Evolutionary conservation across 2,329 filamentous ascomycete species (phyloP), one percentile per base, ranked within the genome.

Genomic region (Penicillium sp.): DNA sequence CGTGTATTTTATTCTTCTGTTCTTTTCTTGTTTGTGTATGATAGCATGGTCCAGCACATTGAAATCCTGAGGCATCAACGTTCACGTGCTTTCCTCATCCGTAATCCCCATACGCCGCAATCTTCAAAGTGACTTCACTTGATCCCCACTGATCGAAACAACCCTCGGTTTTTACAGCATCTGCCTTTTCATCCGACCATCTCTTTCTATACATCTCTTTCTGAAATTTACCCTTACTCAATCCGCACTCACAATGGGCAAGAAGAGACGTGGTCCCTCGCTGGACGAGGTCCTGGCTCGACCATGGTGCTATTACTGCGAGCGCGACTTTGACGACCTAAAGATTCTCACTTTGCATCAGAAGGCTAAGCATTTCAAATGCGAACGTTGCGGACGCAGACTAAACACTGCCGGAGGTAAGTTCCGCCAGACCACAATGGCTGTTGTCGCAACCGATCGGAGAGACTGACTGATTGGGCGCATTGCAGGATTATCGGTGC

Each of bases 291-390:
- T 96, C 65, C 84, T 99, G 59, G 80, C 82, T 63, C 88, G 92
- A 54, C 89, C 93, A 46, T 97, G 92, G 92, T 99, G 94, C 79
- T 99, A 96, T 78, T 99, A 99, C 80, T 99, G 94, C 87, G 94
- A 99, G 77, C 90, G 93, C 78, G 93, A 97, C 77, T 99, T 97
- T 72, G 92, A 97, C 74, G 94, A 99, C 74, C 76, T 96, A 43
- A 97, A 96, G 80, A 92, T 97, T 65, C 86, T 99, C 61, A 95
- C 96, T 65, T 92, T 90, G 54, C 94, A 99, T 75, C 94, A 97
- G 71, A 97, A 97, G 74, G 92, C 93, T n/a, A 97, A 97, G 77
- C 94, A 99, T 75, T 97, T 96, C 82, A 97, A 96, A 76, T 99
- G 94, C 77, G 91, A 96, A 66, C 81, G 88, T 78, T 99, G 94